Evolutionary conservation across 768 basidiomycete genomes (phyloP), one percentile per base, ranked within the genome.

Genomic region (Sporobolomyces roseus): DNA sequence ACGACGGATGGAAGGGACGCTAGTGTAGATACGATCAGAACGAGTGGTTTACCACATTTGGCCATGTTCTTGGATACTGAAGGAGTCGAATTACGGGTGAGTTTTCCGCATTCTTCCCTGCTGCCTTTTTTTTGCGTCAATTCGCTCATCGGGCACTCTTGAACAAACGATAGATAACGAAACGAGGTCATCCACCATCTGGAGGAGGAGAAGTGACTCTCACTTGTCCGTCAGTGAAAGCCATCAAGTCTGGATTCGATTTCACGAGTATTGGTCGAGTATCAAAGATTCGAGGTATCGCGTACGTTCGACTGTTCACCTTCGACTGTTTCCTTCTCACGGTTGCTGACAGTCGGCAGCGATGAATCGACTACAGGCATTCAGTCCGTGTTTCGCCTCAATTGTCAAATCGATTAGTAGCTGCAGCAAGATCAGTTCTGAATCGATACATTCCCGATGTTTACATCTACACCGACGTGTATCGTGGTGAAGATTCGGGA

Each of bases 381-480:
- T 91, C 93, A 4, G 94, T 97, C 32, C 88, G 96, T 46, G 92
- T 98, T 13, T 94, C 87, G 72, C 96, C 96, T 29, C 93, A 98
- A 77, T 91, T 99, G 77, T 96, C 93, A 3, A 96, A 96, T 78
- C 85, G 96, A 45, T 91, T 98, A 88, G 96, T 99, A 56, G 94
- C 97, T 75, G 85, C 93, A 12, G 86, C 91, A 23, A 87, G 96
- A 45, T 93, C 91, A 3, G 83, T 99, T 29, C 82, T 99, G 50
- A 98, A 97, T 78, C 88, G 93, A 6, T 96, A 90, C 78, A 96
- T 98, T 66, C 94, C 96, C 43, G 96, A 99, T 77, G 93, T 97
- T 33, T 97, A 98, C 79, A 85, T 99, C 45, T 94, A 97, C 78
- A 94, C 96, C 5, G 96, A 99, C 72, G 93, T 97, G 29, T 98